A percentile compares a stretch with the other conserved stretches of the same genome.
These are phyloP conservation scores for Rugonectria rugulosa DNA, from an alignment of 2,329 filamentous ascomycete genomes.

Conservation along the genomic window DNA sequence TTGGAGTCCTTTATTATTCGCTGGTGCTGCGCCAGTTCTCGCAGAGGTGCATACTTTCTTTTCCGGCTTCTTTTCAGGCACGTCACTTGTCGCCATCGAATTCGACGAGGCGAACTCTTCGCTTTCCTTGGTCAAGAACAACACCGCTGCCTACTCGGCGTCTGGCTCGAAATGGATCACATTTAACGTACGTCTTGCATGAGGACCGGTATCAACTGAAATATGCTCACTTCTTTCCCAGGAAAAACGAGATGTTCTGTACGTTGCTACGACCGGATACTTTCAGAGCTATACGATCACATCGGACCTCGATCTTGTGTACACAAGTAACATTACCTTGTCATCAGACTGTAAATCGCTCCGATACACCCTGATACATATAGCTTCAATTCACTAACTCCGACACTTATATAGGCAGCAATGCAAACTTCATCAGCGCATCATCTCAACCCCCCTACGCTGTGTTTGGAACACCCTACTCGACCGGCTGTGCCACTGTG, in stretches of 20 bases:
- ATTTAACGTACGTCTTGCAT: background rate
- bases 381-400: too few relatives aligned
- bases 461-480: slow-evolving; percentile 22
- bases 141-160: background rate
- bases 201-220: background rate
- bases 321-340: slow-evolving; percentile 4
- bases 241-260: slow-evolving; percentile 4
- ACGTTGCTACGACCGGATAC: slow-evolving; percentile 12
- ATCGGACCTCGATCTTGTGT: slow-evolving; percentile 5
- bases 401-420: background rate
- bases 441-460: slow-evolving; percentile 10
- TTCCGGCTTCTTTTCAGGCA: slow-evolving; percentile 21
- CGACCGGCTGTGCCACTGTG: slow-evolving; percentile 16
- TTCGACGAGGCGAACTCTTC: slow-evolving; percentile 8
- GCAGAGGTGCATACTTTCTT: too few relatives aligned
- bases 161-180: slow-evolving; percentile 12
- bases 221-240: too few relatives aligned
- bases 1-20: too few relatives aligned
- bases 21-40: too few relatives aligned
- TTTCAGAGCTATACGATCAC: slow-evolving; percentile 9
- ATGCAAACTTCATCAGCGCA: slow-evolving; percentile 7
- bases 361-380: background rate
- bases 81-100: slow-evolving; percentile 11
- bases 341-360: slow-evolving; percentile 3
- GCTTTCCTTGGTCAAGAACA: slow-evolving; percentile 8